Evolutionary conservation across 2,329 filamentous ascomycete genomes (phyloP), one percentile per base, ranked within the genome.

Genomic region (Aureobasidium sp.): DNA sequence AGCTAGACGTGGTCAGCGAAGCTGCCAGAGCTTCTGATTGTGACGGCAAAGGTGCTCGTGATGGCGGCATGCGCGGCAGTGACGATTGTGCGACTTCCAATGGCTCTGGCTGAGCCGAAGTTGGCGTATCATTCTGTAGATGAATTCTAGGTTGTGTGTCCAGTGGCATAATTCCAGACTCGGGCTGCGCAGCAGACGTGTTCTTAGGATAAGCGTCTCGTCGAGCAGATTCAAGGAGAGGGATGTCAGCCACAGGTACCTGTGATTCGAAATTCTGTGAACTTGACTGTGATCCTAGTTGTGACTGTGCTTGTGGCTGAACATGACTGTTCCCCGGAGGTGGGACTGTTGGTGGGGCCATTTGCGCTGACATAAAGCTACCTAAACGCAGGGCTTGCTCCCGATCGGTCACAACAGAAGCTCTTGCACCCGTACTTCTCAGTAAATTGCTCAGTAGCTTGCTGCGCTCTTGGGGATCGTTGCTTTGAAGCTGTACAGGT

Each of bases 401-500:
- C 9, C 15, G 29, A 20, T 32, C 44, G 15, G 32, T 24, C 7
- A 24, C 10, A 17, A 46, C 13, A 15, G 46, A 44, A 12, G 27
- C n/a, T 20, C 34, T 61, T 8, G 5, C 26, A 8, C 12, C 20
- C 5, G 12, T 9, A 5, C 9, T 44, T 1, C 5, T 44, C 6
- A 7, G 10, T 1, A 60, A 6, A 17, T 44, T 26, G 13, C 32
- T 43, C 12, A 51, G 37, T 13, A 46, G 37, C 20, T 9, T n/a
- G 15, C 4, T 15, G 8, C 17, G 17, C 2, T 51, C 12, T n/a
- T 36, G 46, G 10, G 15, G 17, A 10, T 37, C 24, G 29, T 36
- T 59, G 5, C 51, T 7, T 44, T 36, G 20, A n/a, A 66, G 44
- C 29, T 46, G 61, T 15, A 67, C 27, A 24, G 70, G 70, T 10